Conservation (phyloP, 2,329 filamentous ascomycete species). For the Mariannaea sp. region DNA sequence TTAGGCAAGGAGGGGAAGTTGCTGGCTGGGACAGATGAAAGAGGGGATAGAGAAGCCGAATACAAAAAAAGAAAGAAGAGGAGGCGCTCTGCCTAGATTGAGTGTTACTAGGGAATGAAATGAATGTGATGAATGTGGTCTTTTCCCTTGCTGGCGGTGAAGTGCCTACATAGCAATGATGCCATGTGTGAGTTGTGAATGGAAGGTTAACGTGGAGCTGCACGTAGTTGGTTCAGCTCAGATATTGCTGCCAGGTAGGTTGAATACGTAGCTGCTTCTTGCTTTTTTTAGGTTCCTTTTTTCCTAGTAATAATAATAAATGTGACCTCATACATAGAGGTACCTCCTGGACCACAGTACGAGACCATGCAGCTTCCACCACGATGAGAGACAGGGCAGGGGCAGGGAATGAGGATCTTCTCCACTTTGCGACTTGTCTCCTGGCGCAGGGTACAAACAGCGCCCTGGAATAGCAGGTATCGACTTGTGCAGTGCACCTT, state of each 20-base stretch:
- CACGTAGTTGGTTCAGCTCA: neutral
- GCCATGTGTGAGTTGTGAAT: slow-evolving; percentile 7
- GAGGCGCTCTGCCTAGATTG: slow-evolving; percentile 3
- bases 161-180: slow-evolving; percentile 1
- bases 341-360: too few relatives aligned
- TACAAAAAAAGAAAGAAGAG: slow-evolving; percentile 1
- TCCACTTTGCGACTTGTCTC: neutral
- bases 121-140: slow-evolving; percentile 15
- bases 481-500: too few relatives aligned
- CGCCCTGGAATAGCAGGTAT: too few relatives aligned
- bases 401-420: slow-evolving; percentile 1
- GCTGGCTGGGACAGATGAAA: neutral
- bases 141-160: slow-evolving; percentile 13
- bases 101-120: neutral
- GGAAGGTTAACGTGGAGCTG: slow-evolving; percentile 4
- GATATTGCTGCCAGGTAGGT: slow-evolving; percentile 1
- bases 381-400: neutral
- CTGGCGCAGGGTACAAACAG: too few relatives aligned
- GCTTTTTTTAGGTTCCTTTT: too few relatives aligned
- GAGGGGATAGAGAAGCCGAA: neutral
- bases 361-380: slow-evolving; percentile 8
- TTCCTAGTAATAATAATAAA: too few relatives aligned
- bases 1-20: neutral
- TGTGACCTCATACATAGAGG: slow-evolving; percentile 10
- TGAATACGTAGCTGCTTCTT: slow-evolving; percentile 9